These are phyloP conservation scores for Corynascus novoguineensis DNA, from an alignment of 495 filamentous ascomycete species.

Conservation along the genomic window DNA sequence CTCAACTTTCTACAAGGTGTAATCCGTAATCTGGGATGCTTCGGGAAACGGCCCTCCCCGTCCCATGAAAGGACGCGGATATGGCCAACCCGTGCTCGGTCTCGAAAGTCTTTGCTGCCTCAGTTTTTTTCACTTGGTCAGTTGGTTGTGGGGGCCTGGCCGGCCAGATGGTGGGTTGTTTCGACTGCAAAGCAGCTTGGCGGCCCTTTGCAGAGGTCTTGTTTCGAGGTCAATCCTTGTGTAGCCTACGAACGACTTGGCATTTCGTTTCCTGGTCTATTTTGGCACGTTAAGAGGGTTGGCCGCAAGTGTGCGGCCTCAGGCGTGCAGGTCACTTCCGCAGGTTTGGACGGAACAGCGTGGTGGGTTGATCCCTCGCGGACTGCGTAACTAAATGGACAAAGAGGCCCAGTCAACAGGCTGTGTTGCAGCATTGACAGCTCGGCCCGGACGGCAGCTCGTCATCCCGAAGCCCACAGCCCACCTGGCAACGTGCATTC, in stretches of 20 bases:
- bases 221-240: conserved; percentile 1
- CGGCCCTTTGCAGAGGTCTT: not conserved
- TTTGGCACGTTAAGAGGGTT: too few species aligned
- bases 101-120: too few species aligned
- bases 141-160: not conserved
- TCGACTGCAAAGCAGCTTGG: not conserved
- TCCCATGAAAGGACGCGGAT: too few species aligned
- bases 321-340: not conserved
- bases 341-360: not conserved
- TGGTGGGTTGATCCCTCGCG: not conserved
- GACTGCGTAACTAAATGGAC: not conserved
- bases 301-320: too few species aligned
- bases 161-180: not conserved
- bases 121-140: too few species aligned
- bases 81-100: too few species aligned
- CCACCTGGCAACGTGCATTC: too few species aligned
- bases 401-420: not conserved
- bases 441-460: not conserved
- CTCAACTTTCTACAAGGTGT: too few species aligned
- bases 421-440: not conserved
- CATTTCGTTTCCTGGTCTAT: conserved; percentile 11
- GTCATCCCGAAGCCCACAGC: not conserved
- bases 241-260: not conserved
- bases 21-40: too few species aligned
- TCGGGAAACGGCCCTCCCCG: too few species aligned